Evolutionary conservation across 352 stramenopile genomes (phyloP).

Genomic region (Phytophthora hybrid): DNA sequence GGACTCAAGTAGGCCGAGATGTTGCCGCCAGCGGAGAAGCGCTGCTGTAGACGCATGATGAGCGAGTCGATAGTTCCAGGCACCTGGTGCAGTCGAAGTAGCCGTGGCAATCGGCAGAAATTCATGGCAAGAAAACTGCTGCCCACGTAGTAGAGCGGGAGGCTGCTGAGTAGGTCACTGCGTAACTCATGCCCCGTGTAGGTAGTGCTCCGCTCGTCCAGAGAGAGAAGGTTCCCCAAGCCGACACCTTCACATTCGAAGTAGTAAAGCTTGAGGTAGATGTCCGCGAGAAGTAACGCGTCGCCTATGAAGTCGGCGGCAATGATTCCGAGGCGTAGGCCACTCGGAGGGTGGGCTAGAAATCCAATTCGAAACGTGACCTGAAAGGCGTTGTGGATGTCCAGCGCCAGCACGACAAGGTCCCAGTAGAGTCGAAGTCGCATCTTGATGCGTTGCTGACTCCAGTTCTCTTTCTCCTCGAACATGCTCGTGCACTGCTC

Average conservation of each 20-base stretch:
- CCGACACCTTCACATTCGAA: slow-evolving; percentile 72
- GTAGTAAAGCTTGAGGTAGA: slow-evolving; percentile 81
- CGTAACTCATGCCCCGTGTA: slow-evolving; percentile 55
- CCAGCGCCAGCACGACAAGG: slow-evolving; percentile 54
- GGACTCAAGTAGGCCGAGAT: slow-evolving; percentile 73
- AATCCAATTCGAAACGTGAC: slow-evolving; percentile 83
- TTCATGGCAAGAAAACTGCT: slow-evolving; percentile 62
- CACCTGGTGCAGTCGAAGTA: slow-evolving; percentile 58
- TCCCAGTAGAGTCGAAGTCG: slow-evolving; percentile 74
- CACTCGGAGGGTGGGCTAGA: slow-evolving; percentile 40
- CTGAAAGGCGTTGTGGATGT: slow-evolving; percentile 73
- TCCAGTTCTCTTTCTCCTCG: slow-evolving; percentile 55
- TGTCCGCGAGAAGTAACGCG: slow-evolving; percentile 49
- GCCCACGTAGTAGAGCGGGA: slow-evolving; percentile 77
- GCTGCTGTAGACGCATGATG: slow-evolving; percentile 74
- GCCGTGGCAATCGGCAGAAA: slow-evolving; percentile 60
- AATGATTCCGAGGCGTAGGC: slow-evolving; percentile 34
- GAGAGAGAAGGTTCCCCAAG: slow-evolving; percentile 59
- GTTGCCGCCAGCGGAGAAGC: slow-evolving; percentile 59
- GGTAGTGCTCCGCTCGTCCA: slow-evolving; percentile 48
- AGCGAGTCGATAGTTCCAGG: slow-evolving; percentile 62
- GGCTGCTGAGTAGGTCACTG: slow-evolving; percentile 52
- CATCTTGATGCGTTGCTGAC: slow-evolving; percentile 58
- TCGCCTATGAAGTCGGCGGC: slow-evolving; percentile 57
- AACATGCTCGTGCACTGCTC: slow-evolving; percentile 74